Percentiles rank a stretch among this genome's conserved stretches.
Evolutionary conservation across 441 rosid species (phyloP).

Genomic region (Sinapis alba): DNA sequence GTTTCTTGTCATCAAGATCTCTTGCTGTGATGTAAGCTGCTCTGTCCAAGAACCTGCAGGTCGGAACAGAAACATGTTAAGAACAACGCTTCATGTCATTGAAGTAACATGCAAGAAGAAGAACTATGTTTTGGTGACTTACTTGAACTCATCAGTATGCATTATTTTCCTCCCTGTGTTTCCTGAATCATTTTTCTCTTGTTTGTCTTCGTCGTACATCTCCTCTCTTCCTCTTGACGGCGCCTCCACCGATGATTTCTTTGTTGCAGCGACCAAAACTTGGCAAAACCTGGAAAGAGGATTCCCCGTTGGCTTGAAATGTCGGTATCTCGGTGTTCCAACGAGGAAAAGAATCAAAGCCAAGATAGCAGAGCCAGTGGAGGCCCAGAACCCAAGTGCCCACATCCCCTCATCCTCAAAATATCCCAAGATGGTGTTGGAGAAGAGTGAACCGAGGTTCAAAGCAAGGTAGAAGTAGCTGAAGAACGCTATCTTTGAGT

Average conservation of each 20-base stretch:
- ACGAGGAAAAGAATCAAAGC: slow-evolving; percentile 72
- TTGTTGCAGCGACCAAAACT: slow-evolving; percentile 75
- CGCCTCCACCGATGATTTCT: slow-evolving; percentile 57
- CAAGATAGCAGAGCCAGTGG: slow-evolving; percentile 77
- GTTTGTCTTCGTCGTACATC: slow-evolving; percentile 38
- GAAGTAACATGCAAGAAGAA: background rate
- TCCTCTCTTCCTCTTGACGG: slow-evolving; percentile 40
- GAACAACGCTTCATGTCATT: background rate
- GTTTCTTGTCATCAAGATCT: slow-evolving; percentile 71
- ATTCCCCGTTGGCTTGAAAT: slow-evolving; percentile 88
- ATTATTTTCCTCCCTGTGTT: slow-evolving; percentile 39
- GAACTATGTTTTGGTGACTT: background rate
- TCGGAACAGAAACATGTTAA: slow-evolving; percentile 17
- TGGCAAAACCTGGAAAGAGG: slow-evolving; percentile 84
- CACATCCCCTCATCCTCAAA: slow-evolving; percentile 91
- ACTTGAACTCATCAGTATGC: slow-evolving; percentile 46
- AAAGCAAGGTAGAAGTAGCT: slow-evolving; percentile 94
- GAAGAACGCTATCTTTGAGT: slow-evolving; percentile 84
- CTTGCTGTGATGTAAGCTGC: slow-evolving; percentile 76
- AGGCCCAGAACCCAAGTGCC: slow-evolving; percentile 92
- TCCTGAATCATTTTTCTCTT: slow-evolving; percentile 27
- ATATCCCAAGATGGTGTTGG: slow-evolving; percentile 88
- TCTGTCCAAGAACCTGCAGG: slow-evolving; percentile 80
- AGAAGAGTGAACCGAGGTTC: slow-evolving; percentile 94
- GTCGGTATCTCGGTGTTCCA: slow-evolving; percentile 75